Conservation (phyloP, 208 protist genomes). For the Leishmania tarentolae region DNA sequence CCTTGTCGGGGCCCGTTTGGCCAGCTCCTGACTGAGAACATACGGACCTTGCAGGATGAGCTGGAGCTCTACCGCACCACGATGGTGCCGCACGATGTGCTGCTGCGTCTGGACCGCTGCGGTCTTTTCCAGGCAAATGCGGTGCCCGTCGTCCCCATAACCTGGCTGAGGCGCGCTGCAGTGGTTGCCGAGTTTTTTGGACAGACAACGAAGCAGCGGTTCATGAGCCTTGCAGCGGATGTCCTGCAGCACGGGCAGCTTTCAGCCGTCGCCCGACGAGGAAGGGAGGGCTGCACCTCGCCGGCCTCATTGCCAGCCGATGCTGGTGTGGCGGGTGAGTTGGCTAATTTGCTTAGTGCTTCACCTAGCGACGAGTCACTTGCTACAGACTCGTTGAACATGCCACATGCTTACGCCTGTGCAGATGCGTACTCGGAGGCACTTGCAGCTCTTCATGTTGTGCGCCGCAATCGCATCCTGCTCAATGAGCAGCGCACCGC, state of each 20-base stretch:
- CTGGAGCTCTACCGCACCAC: slow-evolving; percentile 73
- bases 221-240: slow-evolving; percentile 37
- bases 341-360: not conserved
- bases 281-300: not conserved
- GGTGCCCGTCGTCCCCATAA: not conserved
- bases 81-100: slow-evolving; percentile 63
- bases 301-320: not conserved
- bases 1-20: slow-evolving; percentile 84
- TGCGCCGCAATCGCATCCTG: slow-evolving; percentile 52
- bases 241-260: slow-evolving; percentile 26
- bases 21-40: slow-evolving; percentile 58
- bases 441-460: slow-evolving; percentile 23
- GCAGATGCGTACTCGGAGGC: slow-evolving; percentile 57
- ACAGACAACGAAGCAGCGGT: slow-evolving; percentile 62
- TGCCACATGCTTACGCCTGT: slow-evolving; percentile 40
- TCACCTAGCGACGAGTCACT: not conserved
- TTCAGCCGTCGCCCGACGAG: not conserved
- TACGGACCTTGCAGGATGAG: slow-evolving; percentile 62
- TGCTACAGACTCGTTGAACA: not conserved
- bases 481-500: slow-evolving; percentile 55
- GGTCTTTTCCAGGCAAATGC: not conserved
- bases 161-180: slow-evolving; percentile 36
- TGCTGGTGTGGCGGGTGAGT: not conserved
- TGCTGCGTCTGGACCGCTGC: slow-evolving; percentile 18
- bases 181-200: slow-evolving; percentile 61